These are phyloP conservation scores for Setomelanomma holmii DNA, from an alignment of 2,329 filamentous ascomycete species.

Conservation along the genomic window DNA sequence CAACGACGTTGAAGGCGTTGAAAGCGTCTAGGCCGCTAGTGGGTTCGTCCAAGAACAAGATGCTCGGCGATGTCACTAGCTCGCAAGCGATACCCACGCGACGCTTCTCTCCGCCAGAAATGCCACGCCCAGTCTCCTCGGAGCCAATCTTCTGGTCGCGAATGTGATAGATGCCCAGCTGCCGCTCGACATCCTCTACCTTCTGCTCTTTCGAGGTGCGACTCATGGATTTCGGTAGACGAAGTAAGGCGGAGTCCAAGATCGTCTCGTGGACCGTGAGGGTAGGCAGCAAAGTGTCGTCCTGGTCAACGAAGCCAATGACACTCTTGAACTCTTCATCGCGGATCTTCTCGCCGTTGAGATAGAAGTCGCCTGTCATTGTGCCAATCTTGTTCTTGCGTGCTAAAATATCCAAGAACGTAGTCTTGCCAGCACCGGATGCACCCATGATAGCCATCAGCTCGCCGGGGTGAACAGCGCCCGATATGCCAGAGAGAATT, in stretches of 20 bases:
- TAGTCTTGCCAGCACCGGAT: conserved; percentile 96
- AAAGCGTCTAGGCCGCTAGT: conserved; percentile 95
- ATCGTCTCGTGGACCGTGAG: conserved; percentile 98
- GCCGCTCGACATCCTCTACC: conserved; percentile 91
- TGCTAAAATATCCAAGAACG: conserved; percentile 93
- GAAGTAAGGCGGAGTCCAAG: conserved; percentile 86
- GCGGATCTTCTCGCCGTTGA: conserved; percentile 89
- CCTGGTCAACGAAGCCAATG: conserved; percentile 96
- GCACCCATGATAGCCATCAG: conserved; percentile 98
- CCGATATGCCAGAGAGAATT: conserved; percentile 81
- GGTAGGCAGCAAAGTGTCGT: conserved; percentile 95
- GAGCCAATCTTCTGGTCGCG: conserved; percentile 95
- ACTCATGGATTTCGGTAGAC: conserved; percentile 92
- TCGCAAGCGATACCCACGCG: conserved; percentile 97
- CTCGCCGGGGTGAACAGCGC: conserved; percentile 92
- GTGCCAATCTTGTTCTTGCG: conserved; percentile 94
- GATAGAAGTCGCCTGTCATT: conserved; percentile 80
- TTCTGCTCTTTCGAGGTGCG: conserved; percentile 85
- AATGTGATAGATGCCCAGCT: conserved; percentile 93
- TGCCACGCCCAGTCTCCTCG: conserved; percentile 92
- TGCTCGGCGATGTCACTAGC: conserved; percentile 94
- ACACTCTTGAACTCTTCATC: conserved; percentile 89
- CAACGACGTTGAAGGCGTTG: conserved; percentile 98
- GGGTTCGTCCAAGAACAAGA: conserved; percentile 95
- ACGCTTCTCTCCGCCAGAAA: conserved; percentile 95